phyloP scores from a whole-genome alignment of 208 protist genomes.

The Kentomonas sorsogonicus region DNA sequence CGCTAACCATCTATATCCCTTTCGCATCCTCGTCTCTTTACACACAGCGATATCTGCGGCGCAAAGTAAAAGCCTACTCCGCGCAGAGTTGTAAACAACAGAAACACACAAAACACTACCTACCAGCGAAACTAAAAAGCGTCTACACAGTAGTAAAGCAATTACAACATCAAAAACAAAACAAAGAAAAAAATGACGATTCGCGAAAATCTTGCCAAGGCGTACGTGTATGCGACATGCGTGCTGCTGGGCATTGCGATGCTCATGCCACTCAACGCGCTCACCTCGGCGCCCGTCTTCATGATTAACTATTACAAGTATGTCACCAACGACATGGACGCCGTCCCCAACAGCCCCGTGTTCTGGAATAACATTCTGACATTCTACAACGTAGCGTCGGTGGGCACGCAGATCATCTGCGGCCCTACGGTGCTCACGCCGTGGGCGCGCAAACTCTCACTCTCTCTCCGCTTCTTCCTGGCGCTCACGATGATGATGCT shows the following conservation, averaged over 20 bases:
- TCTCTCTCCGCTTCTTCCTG: constrained; percentile 44
- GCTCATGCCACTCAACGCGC: constrained; percentile 85
- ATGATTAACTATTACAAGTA: constrained; percentile 85
- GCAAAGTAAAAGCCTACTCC: no score
- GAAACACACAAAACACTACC: no score
- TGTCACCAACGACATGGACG: constrained; percentile 39
- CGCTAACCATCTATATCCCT: no score
- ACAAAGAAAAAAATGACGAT: no score
- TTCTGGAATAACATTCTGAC: constrained; percentile 78
- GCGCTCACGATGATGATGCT: constrained; percentile 56
- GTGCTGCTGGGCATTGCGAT: constrained; percentile 74
- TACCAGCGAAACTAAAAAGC: no score
- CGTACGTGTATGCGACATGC: constrained; percentile 73
- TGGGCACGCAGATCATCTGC: constrained; percentile 55
- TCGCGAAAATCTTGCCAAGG: constrained; percentile 33
- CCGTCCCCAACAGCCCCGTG: constrained; percentile 27
- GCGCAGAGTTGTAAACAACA: no score
- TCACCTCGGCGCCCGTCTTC: constrained; percentile 75
- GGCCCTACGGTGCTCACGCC: constrained; percentile 63
- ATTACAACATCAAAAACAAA: no score
- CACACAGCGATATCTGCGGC: no score
- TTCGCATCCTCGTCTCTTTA: no score
- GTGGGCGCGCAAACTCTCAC: constrained; percentile 38
- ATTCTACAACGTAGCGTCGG: constrained; percentile 73
- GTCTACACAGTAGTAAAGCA: no score